Base-by-base conservation (phyloP, 306 rosid species). In the Myrica gale region DNA sequence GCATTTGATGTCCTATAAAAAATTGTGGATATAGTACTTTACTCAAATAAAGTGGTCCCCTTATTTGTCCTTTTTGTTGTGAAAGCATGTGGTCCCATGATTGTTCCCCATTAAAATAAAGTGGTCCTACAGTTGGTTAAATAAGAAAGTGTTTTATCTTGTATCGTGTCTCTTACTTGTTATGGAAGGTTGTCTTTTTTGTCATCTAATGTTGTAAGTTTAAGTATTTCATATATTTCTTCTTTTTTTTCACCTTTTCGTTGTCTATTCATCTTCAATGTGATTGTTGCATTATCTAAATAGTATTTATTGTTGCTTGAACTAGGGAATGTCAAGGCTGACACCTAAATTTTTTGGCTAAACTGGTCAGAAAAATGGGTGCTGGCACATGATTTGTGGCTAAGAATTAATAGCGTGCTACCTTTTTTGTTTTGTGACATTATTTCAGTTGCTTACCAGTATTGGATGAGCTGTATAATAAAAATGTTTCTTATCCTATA, bases 251-350 rank as follows among this genome's bases (percentile, higher is more conserved):
- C 26, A 46, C 37, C 52, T 50, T 63, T 63, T 54, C n/a, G 53
- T 15, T 48, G 50, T 52, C 48, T 72, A 57, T 68, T 69, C 71
- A 20, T 81, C 66, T 50, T 13, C 45, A 8, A 2, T 66, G 74
- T 72, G 70, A 67, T 68, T 58, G 46, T 68, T 48, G 63, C 71
- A 37, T 47, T 52, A 71, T 70, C 63, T 26, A 17, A 4, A 71
- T 26, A 26, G 67, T 37, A 32, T 65, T 37, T 74, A 19, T 70
- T 71, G 68, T 78, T 62, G 44, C 68, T 67, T 60, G 76, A 68
- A 80, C 45, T 21, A 37, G 37, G 37, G 37, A 32, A 32, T 32
- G 37, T 32, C 37, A 32, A 3, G 37, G 2, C 37, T 32, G 23
- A 26, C 58, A 52, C 67, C 43, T 55, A 53, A 23, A 41, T 7